These are phyloP conservation scores for Neurospora africana DNA, from an alignment of 495 filamentous ascomycete species.

Conservation along the genomic window DNA sequence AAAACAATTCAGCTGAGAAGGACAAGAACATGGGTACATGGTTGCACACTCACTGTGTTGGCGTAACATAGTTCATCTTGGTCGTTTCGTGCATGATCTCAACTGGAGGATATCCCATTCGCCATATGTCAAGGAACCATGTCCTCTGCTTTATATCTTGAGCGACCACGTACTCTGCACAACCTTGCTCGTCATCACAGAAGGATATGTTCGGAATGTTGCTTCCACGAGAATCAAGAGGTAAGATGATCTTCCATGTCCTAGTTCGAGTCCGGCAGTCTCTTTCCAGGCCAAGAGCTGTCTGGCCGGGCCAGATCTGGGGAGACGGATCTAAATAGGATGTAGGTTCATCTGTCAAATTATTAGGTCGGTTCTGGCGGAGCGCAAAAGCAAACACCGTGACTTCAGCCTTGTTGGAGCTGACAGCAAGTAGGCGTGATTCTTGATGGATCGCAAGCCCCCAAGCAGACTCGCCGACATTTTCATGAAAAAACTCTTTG, in stretches of 20 bases:
- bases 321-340: conserved; percentile 8
- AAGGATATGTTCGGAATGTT: conserved; percentile 81
- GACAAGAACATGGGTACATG: background rate
- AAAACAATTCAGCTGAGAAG: background rate
- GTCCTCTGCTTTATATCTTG: conserved; percentile 60
- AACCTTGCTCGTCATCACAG: conserved; percentile 51
- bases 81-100: background rate
- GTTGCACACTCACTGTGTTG: background rate
- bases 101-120: conserved; percentile 9
- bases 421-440: conserved; percentile 69
- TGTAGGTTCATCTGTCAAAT: background rate
- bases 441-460: conserved; percentile 75
- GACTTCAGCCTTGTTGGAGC: conserved; percentile 58
- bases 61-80: background rate
- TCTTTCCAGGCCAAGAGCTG: conserved; percentile 16
- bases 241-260: conserved; percentile 32
- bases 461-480: conserved; percentile 75
- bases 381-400: conserved; percentile 68
- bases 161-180: conserved; percentile 56
- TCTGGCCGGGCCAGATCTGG: conserved; percentile 5
- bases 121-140: conserved; percentile 59
- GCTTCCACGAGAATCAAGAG: conserved; percentile 17
- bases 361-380: conserved; percentile 20
- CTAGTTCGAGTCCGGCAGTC: conserved; percentile 24
- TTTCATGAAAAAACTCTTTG: conserved; percentile 58